Conservation (phyloP, 2,329 filamentous ascomycete genomes). For the Coniochaeta ligniaria region DNA sequence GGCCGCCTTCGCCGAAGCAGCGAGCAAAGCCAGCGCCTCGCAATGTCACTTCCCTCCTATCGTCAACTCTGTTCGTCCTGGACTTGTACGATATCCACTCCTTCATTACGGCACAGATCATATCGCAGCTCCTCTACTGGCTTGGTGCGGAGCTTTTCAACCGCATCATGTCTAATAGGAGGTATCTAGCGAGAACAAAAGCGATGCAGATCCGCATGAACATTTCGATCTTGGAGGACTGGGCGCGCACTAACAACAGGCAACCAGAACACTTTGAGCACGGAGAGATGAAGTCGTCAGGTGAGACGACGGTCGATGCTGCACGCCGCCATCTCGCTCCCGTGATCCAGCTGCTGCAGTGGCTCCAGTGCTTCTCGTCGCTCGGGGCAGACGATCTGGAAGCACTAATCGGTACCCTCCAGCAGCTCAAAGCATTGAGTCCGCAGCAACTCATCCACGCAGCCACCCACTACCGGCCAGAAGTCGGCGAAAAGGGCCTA, state of each 20-base stretch:
- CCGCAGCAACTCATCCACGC: constrained; percentile 87
- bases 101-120: constrained; percentile 85
- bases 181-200: constrained; percentile 91
- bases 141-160: constrained; percentile 95
- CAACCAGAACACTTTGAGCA: constrained; percentile 94
- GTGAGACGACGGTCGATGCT: constrained; percentile 81
- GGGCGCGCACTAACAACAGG: constrained; percentile 88
- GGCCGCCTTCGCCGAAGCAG: constrained; percentile 88
- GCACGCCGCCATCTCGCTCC: constrained; percentile 80
- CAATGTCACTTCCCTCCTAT: constrained; percentile 91
- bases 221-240: constrained; percentile 88
- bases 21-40: constrained; percentile 86
- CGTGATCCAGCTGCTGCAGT: constrained; percentile 88
- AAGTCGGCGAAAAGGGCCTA: constrained; percentile 90
- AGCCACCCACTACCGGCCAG: constrained; percentile 85
- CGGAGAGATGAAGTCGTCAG: constrained; percentile 76
- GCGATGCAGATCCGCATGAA: constrained; percentile 99
- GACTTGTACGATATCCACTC: constrained; percentile 99
- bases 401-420: constrained; percentile 77
- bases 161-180: constrained; percentile 91
- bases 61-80: constrained; percentile 91
- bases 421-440: constrained; percentile 78
- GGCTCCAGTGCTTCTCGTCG: constrained; percentile 96
- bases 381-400: constrained; percentile 79
- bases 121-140: constrained; percentile 94